These are phyloP conservation scores for Skeletonema marinoi DNA, from an alignment of 108 stramenopile genomes.

Conservation along the genomic window DNA sequence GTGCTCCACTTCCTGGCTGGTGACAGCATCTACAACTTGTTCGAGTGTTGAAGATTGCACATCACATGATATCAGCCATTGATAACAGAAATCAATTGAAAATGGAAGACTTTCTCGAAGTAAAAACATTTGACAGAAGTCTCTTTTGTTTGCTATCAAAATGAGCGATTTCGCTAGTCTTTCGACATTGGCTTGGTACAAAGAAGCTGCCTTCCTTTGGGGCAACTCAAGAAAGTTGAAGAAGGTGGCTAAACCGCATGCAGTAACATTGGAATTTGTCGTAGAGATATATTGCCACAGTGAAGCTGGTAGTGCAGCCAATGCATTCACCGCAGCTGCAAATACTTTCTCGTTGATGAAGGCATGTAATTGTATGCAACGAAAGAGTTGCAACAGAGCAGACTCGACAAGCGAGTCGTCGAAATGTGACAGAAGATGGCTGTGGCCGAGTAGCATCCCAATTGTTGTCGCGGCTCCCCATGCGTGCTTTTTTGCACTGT, in stretches of 20 bases:
- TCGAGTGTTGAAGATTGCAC: conserved; percentile 13
- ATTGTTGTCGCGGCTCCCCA: conserved; percentile 70
- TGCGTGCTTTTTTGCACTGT: conserved; percentile 68
- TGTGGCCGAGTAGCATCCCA: conserved; percentile 34
- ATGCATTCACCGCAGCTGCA: conserved; percentile 26
- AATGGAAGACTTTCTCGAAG: conserved; percentile 28
- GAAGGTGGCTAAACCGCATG: conserved; percentile 33
- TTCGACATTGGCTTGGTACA: conserved; percentile 15
- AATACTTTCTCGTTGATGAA: conserved; percentile 39
- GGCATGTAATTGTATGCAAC: conserved; percentile 36
- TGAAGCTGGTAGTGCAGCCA: conserved; percentile 23
- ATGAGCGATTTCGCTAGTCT: conserved; percentile 21
- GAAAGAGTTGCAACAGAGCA: conserved; percentile 25
- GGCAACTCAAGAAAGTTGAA: conserved; percentile 19
- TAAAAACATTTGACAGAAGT: conserved; percentile 39
- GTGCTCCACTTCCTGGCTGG: conserved; percentile 19
- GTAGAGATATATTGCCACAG: conserved; percentile 40
- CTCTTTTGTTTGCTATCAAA: conserved; percentile 9
- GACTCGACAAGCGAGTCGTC: conserved; percentile 18
- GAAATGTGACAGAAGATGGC: neutral
- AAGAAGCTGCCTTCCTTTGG: conserved; percentile 10
- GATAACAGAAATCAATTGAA: conserved; percentile 34
- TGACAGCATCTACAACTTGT: conserved; percentile 29
- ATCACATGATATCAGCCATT: conserved; percentile 37
- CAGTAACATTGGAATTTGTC: conserved; percentile 21